Base-by-base conservation (phyloP, 352 stramenopile genomes). In the Pythium chondricola region DNA sequence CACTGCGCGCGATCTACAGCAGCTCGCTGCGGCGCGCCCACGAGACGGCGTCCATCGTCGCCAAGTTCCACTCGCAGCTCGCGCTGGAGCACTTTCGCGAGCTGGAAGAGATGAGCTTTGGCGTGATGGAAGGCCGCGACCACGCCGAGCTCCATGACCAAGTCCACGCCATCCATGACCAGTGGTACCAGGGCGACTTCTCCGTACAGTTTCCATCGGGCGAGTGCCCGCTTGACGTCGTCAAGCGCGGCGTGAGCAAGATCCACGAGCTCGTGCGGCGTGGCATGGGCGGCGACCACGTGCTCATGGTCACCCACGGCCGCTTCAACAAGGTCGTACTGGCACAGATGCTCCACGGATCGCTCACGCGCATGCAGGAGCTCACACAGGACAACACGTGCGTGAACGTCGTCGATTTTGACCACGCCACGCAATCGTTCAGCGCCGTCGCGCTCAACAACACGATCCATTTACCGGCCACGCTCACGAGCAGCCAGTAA, bases 241-340 rank as follows among this genome's bases (percentile, higher is more conserved):
- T 85, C 13, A 49, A 63, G 25, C 77, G 81, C 17, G 81, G 81
- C n/a, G 72, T 70, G 0, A 53, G 48, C 32, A 75, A 81, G 59
- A 83, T 92, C 51, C 67, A 71, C n/a, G 71, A 71, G 31, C 48
- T 92, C 4, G 45, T 88, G 39, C 40, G 52, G 43, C 55, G 49
- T 4, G 54, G 65, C 7, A 33, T 41, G 1, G 63, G 70, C 11
- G 57, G 69, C 35, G 70, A 84, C 52, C 75, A 89, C 45, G 65
- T 92, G 40, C 66, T 88, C 17, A 76, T 89, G 48, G 80, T 92
- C 37, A 83, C 78, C 16, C 80, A 92, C 58, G 80, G 80, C 31
- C 78, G 80, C 49, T 92, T 92, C 68, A 92, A 92, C 61, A 89
- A 88, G 64, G 73, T 92, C 36, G 65, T 91, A 32, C 58, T 92